These are phyloP conservation scores for Delitschia confertaspora DNA, from an alignment of 495 filamentous ascomycete genomes.

Conservation along the genomic window DNA sequence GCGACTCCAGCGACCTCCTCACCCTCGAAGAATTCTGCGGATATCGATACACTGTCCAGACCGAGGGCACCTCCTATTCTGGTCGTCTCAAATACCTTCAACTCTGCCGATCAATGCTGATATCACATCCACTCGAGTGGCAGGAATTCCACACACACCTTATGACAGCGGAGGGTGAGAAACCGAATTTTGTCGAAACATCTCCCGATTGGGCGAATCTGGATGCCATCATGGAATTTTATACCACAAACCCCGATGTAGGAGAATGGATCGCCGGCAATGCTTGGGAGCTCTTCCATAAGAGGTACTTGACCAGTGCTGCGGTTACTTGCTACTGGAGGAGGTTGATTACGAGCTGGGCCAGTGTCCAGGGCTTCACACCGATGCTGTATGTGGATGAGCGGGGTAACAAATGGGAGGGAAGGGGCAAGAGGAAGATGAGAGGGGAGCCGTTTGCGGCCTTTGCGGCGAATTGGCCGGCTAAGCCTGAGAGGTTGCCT, in stretches of 20 bases:
- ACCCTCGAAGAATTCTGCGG: conserved; percentile 43
- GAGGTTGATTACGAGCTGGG: conserved; percentile 42
- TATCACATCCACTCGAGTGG: conserved; percentile 43
- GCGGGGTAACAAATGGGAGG: conserved; percentile 3
- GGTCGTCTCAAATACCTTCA: conserved; percentile 48
- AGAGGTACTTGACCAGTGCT: conserved; percentile 42
- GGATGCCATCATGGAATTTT: conserved; percentile 38
- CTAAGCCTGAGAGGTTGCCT: no score
- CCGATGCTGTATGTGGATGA: conserved; percentile 10
- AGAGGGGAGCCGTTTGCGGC: conserved; percentile 17
- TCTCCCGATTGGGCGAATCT: conserved; percentile 46
- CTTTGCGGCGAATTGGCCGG: conserved; percentile 20
- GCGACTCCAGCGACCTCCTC: conserved; percentile 36
- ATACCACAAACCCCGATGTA: conserved; percentile 37
- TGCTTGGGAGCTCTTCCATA: conserved; percentile 40
- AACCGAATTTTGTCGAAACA: conserved; percentile 47
- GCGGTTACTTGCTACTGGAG: conserved; percentile 50
- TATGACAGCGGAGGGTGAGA: conserved; percentile 33
- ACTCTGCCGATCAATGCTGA: conserved; percentile 42
- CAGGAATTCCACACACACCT: conserved; percentile 46
- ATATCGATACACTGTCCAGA: conserved; percentile 48
- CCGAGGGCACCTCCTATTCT: conserved; percentile 54
- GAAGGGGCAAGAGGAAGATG: conserved; percentile 7
- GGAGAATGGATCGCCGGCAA: conserved; percentile 44
- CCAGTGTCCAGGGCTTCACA: conserved; percentile 16